Conservation (phyloP, 495 filamentous ascomycete species). For the Penicillium samsonianum region DNA sequence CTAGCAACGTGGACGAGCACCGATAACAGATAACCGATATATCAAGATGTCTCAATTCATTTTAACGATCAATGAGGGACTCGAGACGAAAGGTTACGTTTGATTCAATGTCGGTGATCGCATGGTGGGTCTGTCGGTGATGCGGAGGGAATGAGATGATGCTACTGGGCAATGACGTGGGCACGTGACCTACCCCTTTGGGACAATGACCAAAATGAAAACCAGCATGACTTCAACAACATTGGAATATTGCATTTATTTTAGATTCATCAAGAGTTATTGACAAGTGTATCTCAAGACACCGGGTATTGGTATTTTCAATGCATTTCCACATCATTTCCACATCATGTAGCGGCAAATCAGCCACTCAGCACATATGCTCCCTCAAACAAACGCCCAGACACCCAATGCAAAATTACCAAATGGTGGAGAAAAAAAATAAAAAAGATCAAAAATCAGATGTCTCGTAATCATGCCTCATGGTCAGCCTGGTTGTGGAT, state of each 20-base stretch:
- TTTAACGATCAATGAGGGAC: neutral
- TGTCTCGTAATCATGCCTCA: constrained; percentile 25
- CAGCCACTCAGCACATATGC: constrained; percentile 13
- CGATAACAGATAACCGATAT: neutral
- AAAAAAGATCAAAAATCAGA: constrained; percentile 4
- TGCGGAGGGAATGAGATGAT: neutral
- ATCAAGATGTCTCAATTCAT: neutral
- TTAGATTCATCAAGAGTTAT: constrained; percentile 12
- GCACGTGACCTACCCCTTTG: constrained; percentile 2
- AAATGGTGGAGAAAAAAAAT: constrained; percentile 9
- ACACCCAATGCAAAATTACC: constrained; percentile 18
- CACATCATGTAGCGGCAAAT: constrained; percentile 6
- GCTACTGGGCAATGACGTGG: neutral
- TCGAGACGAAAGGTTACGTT: neutral
- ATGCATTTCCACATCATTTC: constrained; percentile 11
- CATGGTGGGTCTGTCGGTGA: neutral
- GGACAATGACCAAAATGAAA: neutral
- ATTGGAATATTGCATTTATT: constrained; percentile 4
- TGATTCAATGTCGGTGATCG: neutral
- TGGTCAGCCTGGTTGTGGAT: constrained; percentile 60
- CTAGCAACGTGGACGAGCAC: neutral
- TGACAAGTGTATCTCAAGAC: constrained; percentile 5
- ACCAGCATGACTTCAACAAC: neutral
- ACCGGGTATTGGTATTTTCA: constrained; percentile 14
- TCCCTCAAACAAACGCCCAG: constrained; percentile 19